Conservation (phyloP, 2,329 filamentous ascomycete genomes). For the Aspergillus cejpii region DNA sequence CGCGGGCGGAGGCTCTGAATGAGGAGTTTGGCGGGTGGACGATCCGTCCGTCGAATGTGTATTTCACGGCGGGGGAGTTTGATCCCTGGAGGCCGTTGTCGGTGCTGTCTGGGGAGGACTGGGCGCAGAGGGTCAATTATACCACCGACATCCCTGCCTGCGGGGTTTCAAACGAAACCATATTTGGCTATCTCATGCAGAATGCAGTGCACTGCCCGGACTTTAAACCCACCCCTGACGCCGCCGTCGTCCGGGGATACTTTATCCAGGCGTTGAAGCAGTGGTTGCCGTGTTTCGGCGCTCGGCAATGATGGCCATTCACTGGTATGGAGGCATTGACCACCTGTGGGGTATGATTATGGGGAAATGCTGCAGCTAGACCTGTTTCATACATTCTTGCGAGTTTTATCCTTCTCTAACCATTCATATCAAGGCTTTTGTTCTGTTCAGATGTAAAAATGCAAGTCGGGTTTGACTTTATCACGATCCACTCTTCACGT, state of each 20-base stretch:
- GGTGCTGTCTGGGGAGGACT: conserved; percentile 37
- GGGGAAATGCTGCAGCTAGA: conserved; percentile 1
- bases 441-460: not conserved
- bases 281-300: conserved; percentile 44
- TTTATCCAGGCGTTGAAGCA: conserved; percentile 40
- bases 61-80: conserved; percentile 47
- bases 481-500: too few species aligned
- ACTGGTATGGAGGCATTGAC: not conserved
- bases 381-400: conserved; percentile 12
- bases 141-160: conserved; percentile 43
- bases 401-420: conserved; percentile 5
- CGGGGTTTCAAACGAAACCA: conserved; percentile 33
- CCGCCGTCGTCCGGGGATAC: conserved; percentile 31
- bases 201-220: conserved; percentile 48
- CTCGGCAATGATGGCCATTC: not conserved
- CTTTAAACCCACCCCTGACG: conserved; percentile 32
- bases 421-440: not conserved
- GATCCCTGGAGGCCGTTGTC: conserved; percentile 49
- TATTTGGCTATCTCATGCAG: conserved; percentile 46
- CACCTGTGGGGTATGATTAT: conserved; percentile 14
- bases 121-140: conserved; percentile 34
- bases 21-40: conserved; percentile 45
- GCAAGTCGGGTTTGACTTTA: too few species aligned
- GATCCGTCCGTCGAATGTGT: conserved; percentile 48
- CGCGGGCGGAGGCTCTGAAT: conserved; percentile 39